Evolutionary conservation across 2,329 filamentous ascomycete genomes (phyloP).

Genomic region (Penicillium sp.): DNA sequence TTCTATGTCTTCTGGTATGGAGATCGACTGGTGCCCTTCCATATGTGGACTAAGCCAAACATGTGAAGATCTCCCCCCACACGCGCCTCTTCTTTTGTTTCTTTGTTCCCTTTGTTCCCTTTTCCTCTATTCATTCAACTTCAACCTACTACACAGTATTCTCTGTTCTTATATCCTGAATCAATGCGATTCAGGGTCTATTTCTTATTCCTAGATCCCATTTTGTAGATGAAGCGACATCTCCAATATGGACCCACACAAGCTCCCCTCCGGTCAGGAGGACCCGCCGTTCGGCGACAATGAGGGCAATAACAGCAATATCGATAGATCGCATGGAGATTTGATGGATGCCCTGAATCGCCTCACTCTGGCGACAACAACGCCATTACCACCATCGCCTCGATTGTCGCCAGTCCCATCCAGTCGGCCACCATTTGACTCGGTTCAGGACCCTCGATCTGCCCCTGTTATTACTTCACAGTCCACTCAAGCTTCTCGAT

Average conservation of each 20-base stretch:
- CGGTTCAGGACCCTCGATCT: not conserved
- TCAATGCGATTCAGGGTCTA: not conserved
- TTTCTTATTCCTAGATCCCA: not conserved
- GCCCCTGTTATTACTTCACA: constrained; percentile 21
- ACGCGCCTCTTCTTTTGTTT: constrained; percentile 1
- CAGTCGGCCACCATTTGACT: not conserved
- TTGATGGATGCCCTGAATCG: constrained; percentile 28
- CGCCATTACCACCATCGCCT: constrained; percentile 28
- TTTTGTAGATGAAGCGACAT: constrained; percentile 14
- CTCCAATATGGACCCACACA: constrained; percentile 33
- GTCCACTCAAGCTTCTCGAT: not conserved
- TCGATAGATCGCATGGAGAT: constrained; percentile 18
- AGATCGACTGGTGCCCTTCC: constrained; percentile 21
- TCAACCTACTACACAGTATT: constrained; percentile 1
- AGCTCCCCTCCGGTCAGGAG: constrained; percentile 19
- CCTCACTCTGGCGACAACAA: constrained; percentile 26
- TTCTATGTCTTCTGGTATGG: constrained; percentile 13
- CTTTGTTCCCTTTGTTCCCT: constrained; percentile 3
- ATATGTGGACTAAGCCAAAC: constrained; percentile 12
- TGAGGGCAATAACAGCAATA: constrained; percentile 15
- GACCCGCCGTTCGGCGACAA: constrained; percentile 23
- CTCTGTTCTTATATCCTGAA: not conserved
- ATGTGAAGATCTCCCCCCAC: constrained; percentile 13
- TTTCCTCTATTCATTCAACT: constrained; percentile 4
- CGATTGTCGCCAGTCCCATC: constrained; percentile 14